Evolutionary conservation across 2,329 filamentous ascomycete genomes (phyloP).

Genomic region (Pseudogymnoascus sp.): DNA sequence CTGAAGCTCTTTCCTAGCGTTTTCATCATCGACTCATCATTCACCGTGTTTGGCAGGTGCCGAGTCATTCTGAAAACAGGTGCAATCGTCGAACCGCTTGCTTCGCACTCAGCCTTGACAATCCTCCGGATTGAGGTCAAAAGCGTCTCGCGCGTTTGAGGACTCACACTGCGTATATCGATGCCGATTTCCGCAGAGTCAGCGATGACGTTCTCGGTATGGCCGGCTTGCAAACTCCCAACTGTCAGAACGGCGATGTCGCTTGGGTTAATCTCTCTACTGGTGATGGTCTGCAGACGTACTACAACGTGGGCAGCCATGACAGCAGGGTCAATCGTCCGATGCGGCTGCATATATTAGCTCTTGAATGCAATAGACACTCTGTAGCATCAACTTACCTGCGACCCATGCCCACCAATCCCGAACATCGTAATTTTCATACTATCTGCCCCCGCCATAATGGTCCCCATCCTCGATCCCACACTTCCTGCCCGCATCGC

Average conservation of each 20-base stretch:
- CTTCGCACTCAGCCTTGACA: slow-evolving; percentile 46
- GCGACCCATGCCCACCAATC: slow-evolving; percentile 36
- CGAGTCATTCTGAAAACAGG: slow-evolving; percentile 18
- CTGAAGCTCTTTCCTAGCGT: slow-evolving; percentile 4
- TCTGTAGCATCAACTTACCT: neutral
- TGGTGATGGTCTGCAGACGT: slow-evolving; percentile 34
- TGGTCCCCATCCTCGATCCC: slow-evolving; percentile 27
- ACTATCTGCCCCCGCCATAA: slow-evolving; percentile 32
- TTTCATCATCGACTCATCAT: slow-evolving; percentile 18
- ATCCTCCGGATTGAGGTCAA: slow-evolving; percentile 34
- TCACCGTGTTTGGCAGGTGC: slow-evolving; percentile 19
- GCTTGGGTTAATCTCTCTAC: slow-evolving; percentile 31
- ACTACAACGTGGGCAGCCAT: slow-evolving; percentile 37
- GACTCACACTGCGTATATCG: slow-evolving; percentile 33
- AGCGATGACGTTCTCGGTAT: slow-evolving; percentile 39
- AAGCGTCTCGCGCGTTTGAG: slow-evolving; percentile 30
- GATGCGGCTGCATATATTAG: slow-evolving; percentile 30
- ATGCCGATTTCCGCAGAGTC: slow-evolving; percentile 35
- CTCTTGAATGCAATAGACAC: no score
- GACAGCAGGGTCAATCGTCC: slow-evolving; percentile 40
- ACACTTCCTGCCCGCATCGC: slow-evolving; percentile 31
- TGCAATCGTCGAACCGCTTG: slow-evolving; percentile 32
- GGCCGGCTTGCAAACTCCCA: slow-evolving; percentile 36
- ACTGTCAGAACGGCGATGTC: slow-evolving; percentile 40
- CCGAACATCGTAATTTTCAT: slow-evolving; percentile 35